Percentiles rank a stretch among this genome's conserved stretches.
phyloP scores from a whole-genome alignment of 2,329 filamentous ascomycete genomes.

The Calonectria pauciramosa region DNA sequence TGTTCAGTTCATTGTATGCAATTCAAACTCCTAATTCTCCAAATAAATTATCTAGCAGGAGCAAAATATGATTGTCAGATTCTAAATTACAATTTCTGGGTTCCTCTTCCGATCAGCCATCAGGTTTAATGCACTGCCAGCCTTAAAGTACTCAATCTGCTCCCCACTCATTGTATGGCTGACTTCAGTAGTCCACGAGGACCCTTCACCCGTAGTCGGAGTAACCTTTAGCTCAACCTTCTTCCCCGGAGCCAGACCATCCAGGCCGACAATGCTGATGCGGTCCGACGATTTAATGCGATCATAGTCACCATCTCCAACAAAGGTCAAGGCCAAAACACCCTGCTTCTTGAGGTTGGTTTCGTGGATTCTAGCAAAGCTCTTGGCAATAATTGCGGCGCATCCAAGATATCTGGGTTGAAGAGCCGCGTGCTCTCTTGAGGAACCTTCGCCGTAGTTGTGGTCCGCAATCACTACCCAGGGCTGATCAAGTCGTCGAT shows the following conservation, averaged over 20 bases:
- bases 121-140: conserved; percentile 32
- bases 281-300: conserved; percentile 23
- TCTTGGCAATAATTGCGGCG: conserved; percentile 84
- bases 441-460: conserved; percentile 84
- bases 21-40: neutral
- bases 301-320: neutral
- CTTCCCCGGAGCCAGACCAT: conserved; percentile 16
- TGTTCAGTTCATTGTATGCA: too few species aligned
- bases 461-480: conserved; percentile 18
- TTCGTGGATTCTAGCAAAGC: conserved; percentile 91
- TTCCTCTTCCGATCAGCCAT: conserved; percentile 29
- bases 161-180: conserved; percentile 30
- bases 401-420: conserved; percentile 88
- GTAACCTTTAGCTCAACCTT: conserved; percentile 7
- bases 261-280: conserved; percentile 25
- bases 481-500: neutral
- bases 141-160: conserved; percentile 32
- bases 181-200: conserved; percentile 16
- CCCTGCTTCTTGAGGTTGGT: conserved; percentile 92
- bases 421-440: conserved; percentile 87
- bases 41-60: neutral
- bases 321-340: conserved; percentile 69
- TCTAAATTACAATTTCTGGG: neutral
- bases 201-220: neutral
- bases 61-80: neutral